Base-by-base conservation (phyloP, 805 yeast genomes). In the Lipomyces oligophaga region DNA sequence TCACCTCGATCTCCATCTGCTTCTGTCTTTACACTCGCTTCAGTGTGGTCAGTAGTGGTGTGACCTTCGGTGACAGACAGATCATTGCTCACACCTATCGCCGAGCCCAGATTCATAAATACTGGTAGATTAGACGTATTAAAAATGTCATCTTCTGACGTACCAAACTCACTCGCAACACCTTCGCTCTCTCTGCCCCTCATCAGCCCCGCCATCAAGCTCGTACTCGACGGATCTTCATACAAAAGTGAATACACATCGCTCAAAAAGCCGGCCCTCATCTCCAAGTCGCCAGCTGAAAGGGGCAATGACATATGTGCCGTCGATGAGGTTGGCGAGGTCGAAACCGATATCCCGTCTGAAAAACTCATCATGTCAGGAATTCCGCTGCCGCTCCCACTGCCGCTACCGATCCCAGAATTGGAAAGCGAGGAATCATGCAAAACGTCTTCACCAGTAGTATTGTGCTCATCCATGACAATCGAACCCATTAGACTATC, bases 401-500 rank as follows among this genome's bases (percentile, higher is more conserved):
- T 33, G 10, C 25, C 40, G 6, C 25, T 25, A 3, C 22, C 26
- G n/a, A 28, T 32, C 3, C 20, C 18, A 4, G 8, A 19, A n/a
- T 19, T 20, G 19, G 34, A 4, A 16, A 13, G 21, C 15, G 35
- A 15, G 19, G 11, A 13, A 1, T n/a, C 41, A 27, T 10, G 21
- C 13, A 36, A 10, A 7, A 8, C 26, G 2, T 24, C 10, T 8
- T 22, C 25, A 2, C 26, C 39, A 3, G 45, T 16, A 5, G 34
- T 8, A 1, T 31, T 16, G n/a, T 26, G 33, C 4, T 18, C 38
- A 11, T 16, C 34, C 3, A 45, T 15, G 4, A 44, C 45, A n/a
- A 44, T 16, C 10, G 55, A 58, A 4, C 46, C 59, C 20, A 51
- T 62, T 28, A 76, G 59, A 34, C 70, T 68, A 46, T 75, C 75